phyloP scores from a whole-genome alignment of 345 rosid species.

The Bretschneidera sinensis region DNA sequence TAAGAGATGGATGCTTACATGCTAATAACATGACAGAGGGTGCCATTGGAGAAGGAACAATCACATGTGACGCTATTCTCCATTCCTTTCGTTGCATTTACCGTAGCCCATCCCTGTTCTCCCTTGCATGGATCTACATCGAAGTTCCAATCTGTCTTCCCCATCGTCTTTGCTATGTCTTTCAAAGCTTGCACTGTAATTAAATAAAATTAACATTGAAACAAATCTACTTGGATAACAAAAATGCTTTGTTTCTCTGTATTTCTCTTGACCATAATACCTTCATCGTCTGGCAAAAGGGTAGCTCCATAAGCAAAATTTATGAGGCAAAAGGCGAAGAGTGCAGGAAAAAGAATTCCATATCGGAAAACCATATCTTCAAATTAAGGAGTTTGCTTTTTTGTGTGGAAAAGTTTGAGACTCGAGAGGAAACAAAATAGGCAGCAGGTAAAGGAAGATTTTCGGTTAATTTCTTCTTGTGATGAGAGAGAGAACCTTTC shows the following conservation, averaged over 20 bases:
- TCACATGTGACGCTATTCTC: constrained; percentile 37
- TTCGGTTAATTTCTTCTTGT: too few species aligned
- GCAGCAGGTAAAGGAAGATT: too few species aligned
- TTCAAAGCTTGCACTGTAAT: constrained; percentile 43
- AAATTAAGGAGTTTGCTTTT: too few species aligned
- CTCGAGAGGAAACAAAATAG: too few species aligned
- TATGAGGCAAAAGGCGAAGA: constrained; percentile 14
- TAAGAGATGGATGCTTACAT: too few species aligned
- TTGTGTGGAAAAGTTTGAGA: too few species aligned
- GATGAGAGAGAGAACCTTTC: too few species aligned
- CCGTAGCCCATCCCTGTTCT: constrained; percentile 31
- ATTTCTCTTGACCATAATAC: neutral
- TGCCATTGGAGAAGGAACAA: constrained; percentile 26
- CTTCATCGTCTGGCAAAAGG: constrained; percentile 28
- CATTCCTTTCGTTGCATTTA: constrained; percentile 1
- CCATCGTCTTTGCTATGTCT: constrained; percentile 36
- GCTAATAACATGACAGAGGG: constrained; percentile 31
- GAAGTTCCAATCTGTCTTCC: constrained; percentile 49
- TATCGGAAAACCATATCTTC: constrained; percentile 13
- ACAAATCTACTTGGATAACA: neutral
- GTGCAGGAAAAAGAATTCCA: constrained; percentile 16
- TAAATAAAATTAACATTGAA: neutral
- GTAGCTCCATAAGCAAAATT: constrained; percentile 22
- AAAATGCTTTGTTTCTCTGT: too few species aligned
- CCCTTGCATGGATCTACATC: constrained; percentile 48